Base-by-base conservation (phyloP, 805 yeast species). In the Kazachstania kunashirensis region DNA sequence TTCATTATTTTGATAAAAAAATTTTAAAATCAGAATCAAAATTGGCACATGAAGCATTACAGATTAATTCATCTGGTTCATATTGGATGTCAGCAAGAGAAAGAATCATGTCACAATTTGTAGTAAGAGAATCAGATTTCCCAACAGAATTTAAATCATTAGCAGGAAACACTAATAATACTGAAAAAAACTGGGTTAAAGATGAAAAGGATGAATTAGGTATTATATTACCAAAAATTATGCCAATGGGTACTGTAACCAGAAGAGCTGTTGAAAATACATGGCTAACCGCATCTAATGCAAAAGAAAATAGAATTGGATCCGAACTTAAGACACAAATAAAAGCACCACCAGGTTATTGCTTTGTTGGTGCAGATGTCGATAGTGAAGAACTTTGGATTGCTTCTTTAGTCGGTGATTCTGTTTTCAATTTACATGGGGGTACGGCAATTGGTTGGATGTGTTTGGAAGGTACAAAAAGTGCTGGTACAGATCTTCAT, bases 321-420 rank as follows among this genome's bases (percentile, higher is more conserved):
- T 86, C 96, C 1, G 99, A 92, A 55, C 65, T 94, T 42, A 92
- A 94, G 57, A 76, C 96, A 0, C 75, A 84, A 66, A 67, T 92
- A 4, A 64, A 70, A 39, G 96, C 96, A 0, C 99, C 99, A 0
- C 61, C 69, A 2, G 96, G 96, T 0, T 92, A 88, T 55, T 73
- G 74, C 25, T 83, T 92, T 62, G 95, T 92, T 7, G 99, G 99
- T 8, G 99, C 99, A 0, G 99, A 92, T 65, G 99, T 92, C 7
- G 99, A 92, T 59, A 84, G 96, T 26, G 98, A 92, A 54, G 99
- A 92, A 54, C 67, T 92, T 29, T 92, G 99, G 99, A 92, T 92
- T 47, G 98, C 98, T 0, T 82, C 96, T 14, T 63, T 94, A 17
- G 78, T 89, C 23, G 96, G 98, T 3, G 99, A 92, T 55, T 79